Evolutionary conservation across 2,329 filamentous ascomycete genomes (phyloP), one percentile per base, ranked within the genome.

Genomic region (Beauveria sp.): DNA sequence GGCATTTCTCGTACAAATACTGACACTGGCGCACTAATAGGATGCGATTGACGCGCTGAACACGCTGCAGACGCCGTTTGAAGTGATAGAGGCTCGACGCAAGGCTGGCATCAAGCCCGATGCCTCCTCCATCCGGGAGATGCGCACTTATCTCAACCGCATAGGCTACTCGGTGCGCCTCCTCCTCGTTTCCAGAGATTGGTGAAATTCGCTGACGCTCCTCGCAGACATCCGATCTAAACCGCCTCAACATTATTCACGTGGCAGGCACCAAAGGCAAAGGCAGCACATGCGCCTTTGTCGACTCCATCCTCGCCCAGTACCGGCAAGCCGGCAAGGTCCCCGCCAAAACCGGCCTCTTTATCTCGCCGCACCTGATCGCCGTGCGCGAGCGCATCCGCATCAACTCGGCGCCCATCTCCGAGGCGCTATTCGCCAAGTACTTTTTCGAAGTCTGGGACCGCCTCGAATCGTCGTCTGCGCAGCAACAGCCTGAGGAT

Each of bases 41-140:
- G 91, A 94, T 72, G 94, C 93, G 53, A 86, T 97, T 64, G 80
- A 86, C 66, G 85, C 89, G 44, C 84, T 97, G 70, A 97, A 97
- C 74, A 89, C 90, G 50, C 85, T 97, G 55, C 94, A 99, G 74
- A 91, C 90, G 47, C 96, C 96, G 57, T 93, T 88, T 71, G 84
- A 88, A 54, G 83, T 91, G 56, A 83, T 97, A 20, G 86, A 96
- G 71, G 86, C 88, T 55, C 86, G 94, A 56, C 83, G 86, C 59
- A 90, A 90, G 71, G 88, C 88, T 20, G 89, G 91, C 22, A 78
- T 86, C 64, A 83, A 80, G 30, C 85, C 90, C 68, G 89, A 94
- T 73, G 80, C 84, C 63, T 79, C 80, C 61, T 79, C 89, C 9
- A 85, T 94, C 53, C 83, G 84, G 3, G 90, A 96, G 73, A 96